Conservation (phyloP, 495 filamentous ascomycete species). For the Xylaria bambusicola region DNA sequence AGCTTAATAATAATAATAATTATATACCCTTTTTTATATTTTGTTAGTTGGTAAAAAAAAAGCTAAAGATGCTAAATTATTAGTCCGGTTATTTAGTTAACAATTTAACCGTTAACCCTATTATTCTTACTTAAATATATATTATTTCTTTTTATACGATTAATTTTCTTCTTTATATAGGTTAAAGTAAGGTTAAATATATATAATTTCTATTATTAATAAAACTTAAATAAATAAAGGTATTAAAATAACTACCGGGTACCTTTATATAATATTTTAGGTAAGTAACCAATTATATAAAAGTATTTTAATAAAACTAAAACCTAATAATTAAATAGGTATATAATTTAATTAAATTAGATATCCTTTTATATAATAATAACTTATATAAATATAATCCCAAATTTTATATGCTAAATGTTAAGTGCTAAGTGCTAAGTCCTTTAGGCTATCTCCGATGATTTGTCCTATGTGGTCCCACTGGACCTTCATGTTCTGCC, state of each 20-base stretch:
- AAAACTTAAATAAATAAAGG: background rate
- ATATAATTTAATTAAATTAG: background rate
- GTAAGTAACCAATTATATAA: background rate
- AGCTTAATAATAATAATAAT: background rate
- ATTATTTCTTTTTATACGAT: no score
- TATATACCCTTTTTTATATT: no score
- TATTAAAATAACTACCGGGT: background rate
- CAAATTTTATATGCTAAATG: no score
- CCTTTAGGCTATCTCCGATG: no score
- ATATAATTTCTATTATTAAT: background rate
- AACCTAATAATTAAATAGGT: background rate
- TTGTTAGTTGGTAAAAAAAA: background rate
- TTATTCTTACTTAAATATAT: no score
- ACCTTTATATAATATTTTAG: background rate
- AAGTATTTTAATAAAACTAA: constrained; percentile 3
- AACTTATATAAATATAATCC: no score
- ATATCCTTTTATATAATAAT: background rate
- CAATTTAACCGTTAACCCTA: background rate
- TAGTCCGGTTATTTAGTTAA: background rate
- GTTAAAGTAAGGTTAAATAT: background rate
- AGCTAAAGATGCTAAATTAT: background rate
- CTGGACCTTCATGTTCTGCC: no score
- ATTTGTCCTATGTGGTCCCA: no score
- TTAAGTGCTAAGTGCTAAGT: no score
- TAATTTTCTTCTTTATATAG: no score